Evolutionary conservation across 495 filamentous ascomycete species (phyloP).

Genomic region (Penicillium bialowiezense): DNA sequence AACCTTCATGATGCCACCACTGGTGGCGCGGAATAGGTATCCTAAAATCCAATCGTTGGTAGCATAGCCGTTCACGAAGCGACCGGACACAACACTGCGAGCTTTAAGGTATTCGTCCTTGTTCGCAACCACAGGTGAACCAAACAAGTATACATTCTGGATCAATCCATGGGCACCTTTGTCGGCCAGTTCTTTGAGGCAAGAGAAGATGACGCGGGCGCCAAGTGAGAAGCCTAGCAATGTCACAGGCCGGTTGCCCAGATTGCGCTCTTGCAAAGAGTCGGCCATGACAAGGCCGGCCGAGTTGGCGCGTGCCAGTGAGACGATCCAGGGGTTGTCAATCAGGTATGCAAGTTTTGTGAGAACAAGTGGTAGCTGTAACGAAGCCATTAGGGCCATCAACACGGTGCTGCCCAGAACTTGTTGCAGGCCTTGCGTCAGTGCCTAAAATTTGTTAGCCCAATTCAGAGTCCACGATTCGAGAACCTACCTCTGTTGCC

Average conservation of each 20-base stretch:
- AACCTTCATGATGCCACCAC: conserved; percentile 85
- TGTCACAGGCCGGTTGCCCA: conserved; percentile 88
- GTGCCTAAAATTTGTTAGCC: conserved; percentile 55
- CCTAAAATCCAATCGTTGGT: conserved; percentile 97
- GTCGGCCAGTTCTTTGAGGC: conserved; percentile 79
- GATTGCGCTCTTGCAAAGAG: conserved; percentile 85
- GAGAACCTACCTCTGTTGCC: conserved; percentile 80
- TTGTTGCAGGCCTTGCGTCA: conserved; percentile 95
- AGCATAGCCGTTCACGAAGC: conserved; percentile 93
- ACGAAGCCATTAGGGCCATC: conserved; percentile 82
- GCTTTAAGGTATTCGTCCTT: conserved; percentile 85
- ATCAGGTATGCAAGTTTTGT: conserved; percentile 96
- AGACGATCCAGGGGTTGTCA: conserved; percentile 97
- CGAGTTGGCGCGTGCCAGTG: conserved; percentile 79
- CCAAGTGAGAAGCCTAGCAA: conserved; percentile 97
- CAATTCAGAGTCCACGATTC: background rate
- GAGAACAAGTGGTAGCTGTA: conserved; percentile 89
- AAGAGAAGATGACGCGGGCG: conserved; percentile 88
- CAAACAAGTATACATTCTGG: conserved; percentile 95
- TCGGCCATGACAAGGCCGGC: conserved; percentile 95
- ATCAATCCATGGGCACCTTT: conserved; percentile 88
- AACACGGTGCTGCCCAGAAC: conserved; percentile 88
- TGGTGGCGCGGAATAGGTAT: conserved; percentile 93
- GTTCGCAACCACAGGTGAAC: conserved; percentile 86
- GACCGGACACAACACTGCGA: conserved; percentile 76